A percentile compares a stretch with the other conserved stretches of the same genome.
phyloP scores from a whole-genome alignment of 2,329 filamentous ascomycete species.

The Xylariaceae sp. region DNA sequence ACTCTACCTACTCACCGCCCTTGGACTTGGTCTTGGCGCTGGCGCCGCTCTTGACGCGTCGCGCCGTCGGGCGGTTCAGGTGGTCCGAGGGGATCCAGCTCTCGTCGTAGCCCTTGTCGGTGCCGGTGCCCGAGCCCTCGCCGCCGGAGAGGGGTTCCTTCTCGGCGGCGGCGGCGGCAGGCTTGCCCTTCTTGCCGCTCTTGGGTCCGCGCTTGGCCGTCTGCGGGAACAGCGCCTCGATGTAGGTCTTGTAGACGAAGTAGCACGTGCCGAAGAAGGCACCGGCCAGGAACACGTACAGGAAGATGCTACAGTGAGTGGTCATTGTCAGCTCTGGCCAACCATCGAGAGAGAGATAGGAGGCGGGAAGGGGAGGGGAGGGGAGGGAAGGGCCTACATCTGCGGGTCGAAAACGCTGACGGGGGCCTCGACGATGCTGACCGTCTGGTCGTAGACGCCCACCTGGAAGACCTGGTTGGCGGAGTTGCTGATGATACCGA shows the following conservation, averaged over 20 bases:
- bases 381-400: slow-evolving; percentile 64
- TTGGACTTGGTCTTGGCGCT: slow-evolving; percentile 48
- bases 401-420: slow-evolving; percentile 93
- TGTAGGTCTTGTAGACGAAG: slow-evolving; percentile 99
- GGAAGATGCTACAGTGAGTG: slow-evolving; percentile 74
- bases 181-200: slow-evolving; percentile 53
- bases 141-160: slow-evolving; percentile 66
- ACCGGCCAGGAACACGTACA: slow-evolving; percentile 86
- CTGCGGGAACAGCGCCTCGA: slow-evolving; percentile 93
- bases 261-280: slow-evolving; percentile 80
- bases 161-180: slow-evolving; percentile 64
- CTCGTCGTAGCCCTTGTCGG: slow-evolving; percentile 79
- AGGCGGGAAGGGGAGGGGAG: slow-evolving; percentile 39
- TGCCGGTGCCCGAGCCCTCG: slow-evolving; percentile 70
- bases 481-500: slow-evolving; percentile 70
- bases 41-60: slow-evolving; percentile 64
- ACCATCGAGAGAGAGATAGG: slow-evolving; percentile 51
- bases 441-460: slow-evolving; percentile 77
- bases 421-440: slow-evolving; percentile 86
- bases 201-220: slow-evolving; percentile 63
- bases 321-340: slow-evolving; percentile 34
- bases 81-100: slow-evolving; percentile 93
- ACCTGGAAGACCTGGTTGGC: slow-evolving; percentile 75
- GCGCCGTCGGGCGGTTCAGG: slow-evolving; percentile 79
- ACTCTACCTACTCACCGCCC: slow-evolving; percentile 34